These are phyloP conservation scores for Magnaporthales sp. DNA, from an alignment of 2,329 filamentous ascomycete genomes.

Conservation along the genomic window DNA sequence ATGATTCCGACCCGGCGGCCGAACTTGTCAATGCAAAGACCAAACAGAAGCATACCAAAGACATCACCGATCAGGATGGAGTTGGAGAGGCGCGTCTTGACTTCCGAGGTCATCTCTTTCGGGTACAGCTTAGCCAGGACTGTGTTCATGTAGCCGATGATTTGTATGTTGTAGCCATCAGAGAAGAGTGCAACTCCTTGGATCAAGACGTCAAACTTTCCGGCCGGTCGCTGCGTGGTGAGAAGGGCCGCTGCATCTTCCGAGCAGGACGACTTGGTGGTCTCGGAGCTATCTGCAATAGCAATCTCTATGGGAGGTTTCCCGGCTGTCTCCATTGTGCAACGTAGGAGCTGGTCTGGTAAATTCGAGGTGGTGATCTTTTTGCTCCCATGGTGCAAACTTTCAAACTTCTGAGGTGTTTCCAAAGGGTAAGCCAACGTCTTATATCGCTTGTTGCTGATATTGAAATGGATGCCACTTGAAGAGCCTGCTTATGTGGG, in stretches of 20 bases:
- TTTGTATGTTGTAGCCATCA: constrained; percentile 25
- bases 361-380: neutral
- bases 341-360: neutral
- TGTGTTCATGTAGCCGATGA: constrained; percentile 24
- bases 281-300: neutral
- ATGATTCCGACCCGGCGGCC: constrained; percentile 39
- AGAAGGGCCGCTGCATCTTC: neutral
- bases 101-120: constrained; percentile 28
- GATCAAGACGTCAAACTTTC: constrained; percentile 29
- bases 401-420: too few relatives aligned
- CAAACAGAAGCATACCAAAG: constrained; percentile 46
- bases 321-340: neutral
- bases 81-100: constrained; percentile 44
- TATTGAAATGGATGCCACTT: neutral
- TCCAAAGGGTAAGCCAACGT: neutral
- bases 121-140: constrained; percentile 27
- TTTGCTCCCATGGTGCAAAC: neutral
- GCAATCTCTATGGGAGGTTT: neutral
- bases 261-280: neutral
- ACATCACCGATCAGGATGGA: constrained; percentile 47
- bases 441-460: neutral
- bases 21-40: constrained; percentile 37
- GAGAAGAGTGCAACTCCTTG: constrained; percentile 22
- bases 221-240: constrained; percentile 34
- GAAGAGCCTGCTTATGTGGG: neutral